These are phyloP conservation scores for Phytopythium helicoides DNA, from an alignment of 352 stramenopile genomes.

Conservation along the genomic window DNA sequence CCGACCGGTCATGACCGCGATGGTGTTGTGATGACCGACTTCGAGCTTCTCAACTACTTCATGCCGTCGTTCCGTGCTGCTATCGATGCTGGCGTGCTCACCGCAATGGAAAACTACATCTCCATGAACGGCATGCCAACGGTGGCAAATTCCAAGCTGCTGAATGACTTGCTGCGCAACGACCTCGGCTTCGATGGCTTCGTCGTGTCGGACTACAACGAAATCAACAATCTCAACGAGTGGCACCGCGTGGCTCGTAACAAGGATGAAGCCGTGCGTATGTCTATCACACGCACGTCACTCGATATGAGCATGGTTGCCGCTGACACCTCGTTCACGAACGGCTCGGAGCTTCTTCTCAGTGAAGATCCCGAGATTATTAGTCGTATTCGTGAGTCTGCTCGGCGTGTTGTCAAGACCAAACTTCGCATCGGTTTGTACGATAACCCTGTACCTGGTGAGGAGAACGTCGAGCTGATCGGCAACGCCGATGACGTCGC, in stretches of 20 bases:
- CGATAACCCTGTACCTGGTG: constrained; percentile 44
- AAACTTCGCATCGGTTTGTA: constrained; percentile 71
- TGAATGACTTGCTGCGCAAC: constrained; percentile 68
- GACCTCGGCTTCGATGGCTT: constrained; percentile 81
- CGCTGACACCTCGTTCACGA: constrained; percentile 39
- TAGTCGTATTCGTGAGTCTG: constrained; percentile 47
- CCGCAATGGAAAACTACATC: constrained; percentile 92
- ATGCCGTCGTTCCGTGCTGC: constrained; percentile 71
- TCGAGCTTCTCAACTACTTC: constrained; percentile 78
- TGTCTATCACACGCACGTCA: constrained; percentile 64
- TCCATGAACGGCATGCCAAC: constrained; percentile 89
- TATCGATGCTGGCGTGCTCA: constrained; percentile 66
- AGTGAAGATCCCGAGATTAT: constrained; percentile 23
- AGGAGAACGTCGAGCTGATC: constrained; percentile 29
- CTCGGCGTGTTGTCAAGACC: constrained; percentile 51
- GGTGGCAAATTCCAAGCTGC: constrained; percentile 64
- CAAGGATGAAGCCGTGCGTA: constrained; percentile 43
- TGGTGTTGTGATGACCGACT: constrained; percentile 61
- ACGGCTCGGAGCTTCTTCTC: constrained; percentile 39
- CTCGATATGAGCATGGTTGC: constrained; percentile 91
- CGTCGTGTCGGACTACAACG: constrained; percentile 87
- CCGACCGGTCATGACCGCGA: constrained; percentile 72
- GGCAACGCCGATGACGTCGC: constrained; percentile 43
- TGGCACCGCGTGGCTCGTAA: constrained; percentile 44
- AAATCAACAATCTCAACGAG: constrained; percentile 85